A percentile compares a stretch with the other conserved stretches of the same genome.
Conservation (phyloP, 1,284 basidiomycete species). For the Pascua guehoae region DNA sequence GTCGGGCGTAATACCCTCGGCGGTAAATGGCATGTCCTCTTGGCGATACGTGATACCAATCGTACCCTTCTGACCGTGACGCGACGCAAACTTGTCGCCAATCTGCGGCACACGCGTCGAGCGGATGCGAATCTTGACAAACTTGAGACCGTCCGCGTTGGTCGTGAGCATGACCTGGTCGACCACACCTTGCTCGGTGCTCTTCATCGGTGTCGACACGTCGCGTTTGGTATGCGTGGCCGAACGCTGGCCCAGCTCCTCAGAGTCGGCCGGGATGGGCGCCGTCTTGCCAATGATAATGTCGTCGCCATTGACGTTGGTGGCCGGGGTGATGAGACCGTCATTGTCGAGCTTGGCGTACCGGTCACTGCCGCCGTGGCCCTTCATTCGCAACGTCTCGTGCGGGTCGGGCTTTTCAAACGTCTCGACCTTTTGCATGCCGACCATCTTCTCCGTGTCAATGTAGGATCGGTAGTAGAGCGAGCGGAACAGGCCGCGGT, state of each 20-base stretch:
- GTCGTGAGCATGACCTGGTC: slow-evolving; percentile 97
- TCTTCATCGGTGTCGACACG: slow-evolving; percentile 95
- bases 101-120: slow-evolving; percentile 95
- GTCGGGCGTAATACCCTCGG: slow-evolving; percentile 93
- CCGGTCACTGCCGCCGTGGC: slow-evolving; percentile 66
- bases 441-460: slow-evolving; percentile 97
- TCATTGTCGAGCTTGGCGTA: slow-evolving; percentile 98
- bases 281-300: slow-evolving; percentile 99
- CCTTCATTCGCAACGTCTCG: slow-evolving; percentile 89
- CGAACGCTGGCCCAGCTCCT: slow-evolving; percentile 92
- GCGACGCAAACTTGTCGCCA: slow-evolving; percentile 98
- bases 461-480: slow-evolving; percentile 98
- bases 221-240: slow-evolving; percentile 87
- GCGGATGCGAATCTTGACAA: slow-evolving; percentile 95
- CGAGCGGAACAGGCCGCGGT: slow-evolving; percentile 96
- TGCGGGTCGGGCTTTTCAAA: slow-evolving; percentile 96
- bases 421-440: slow-evolving; percentile 85
- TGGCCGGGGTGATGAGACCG: slow-evolving; percentile 91
- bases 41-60: slow-evolving; percentile 99
- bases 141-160: slow-evolving; percentile 92
- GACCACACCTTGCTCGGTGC: slow-evolving; percentile 94
- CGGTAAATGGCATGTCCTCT: slow-evolving; percentile 99
- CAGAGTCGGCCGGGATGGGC: slow-evolving; percentile 91
- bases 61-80: slow-evolving; percentile 99
- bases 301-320: slow-evolving; percentile 91